Conservation (phyloP, 257 asterid species). For the Gentiana macrophylla region DNA sequence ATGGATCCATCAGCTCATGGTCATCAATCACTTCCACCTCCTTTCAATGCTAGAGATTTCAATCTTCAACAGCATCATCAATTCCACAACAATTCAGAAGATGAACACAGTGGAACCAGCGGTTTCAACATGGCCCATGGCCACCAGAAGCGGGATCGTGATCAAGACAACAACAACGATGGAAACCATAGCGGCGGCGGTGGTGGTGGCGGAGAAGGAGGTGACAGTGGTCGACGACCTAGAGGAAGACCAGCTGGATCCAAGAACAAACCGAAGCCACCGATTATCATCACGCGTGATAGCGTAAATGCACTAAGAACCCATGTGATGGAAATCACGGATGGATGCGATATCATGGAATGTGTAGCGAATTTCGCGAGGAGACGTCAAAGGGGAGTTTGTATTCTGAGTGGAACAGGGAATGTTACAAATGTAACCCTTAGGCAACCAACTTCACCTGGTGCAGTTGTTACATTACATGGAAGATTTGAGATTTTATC, state of each 20-base stretch:
- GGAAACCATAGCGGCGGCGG: constrained; percentile 17
- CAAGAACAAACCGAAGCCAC: too few relatives aligned
- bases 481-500: too few relatives aligned
- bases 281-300: too few relatives aligned
- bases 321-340: too few relatives aligned
- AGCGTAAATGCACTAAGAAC: too few relatives aligned
- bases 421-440: too few relatives aligned
- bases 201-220: constrained; percentile 18
- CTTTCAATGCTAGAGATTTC: constrained; percentile 80
- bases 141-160: constrained; percentile 44
- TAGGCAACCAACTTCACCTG: too few relatives aligned
- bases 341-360: too few relatives aligned
- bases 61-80: constrained; percentile 50
- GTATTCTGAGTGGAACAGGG: too few relatives aligned
- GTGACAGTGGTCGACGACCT: constrained; percentile 46
- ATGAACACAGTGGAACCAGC: constrained; percentile 62
- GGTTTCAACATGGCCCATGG: constrained; percentile 41
- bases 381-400: too few relatives aligned
- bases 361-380: too few relatives aligned
- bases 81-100: constrained; percentile 51
- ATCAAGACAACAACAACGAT: constrained; percentile 20
- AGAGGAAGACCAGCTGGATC: constrained; percentile 89
- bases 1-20: constrained; percentile 23
- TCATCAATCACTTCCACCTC: constrained; percentile 72
- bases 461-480: too few relatives aligned